Conservation (phyloP, 1,284 basidiomycete genomes). For the Vanrija sp. region DNA sequence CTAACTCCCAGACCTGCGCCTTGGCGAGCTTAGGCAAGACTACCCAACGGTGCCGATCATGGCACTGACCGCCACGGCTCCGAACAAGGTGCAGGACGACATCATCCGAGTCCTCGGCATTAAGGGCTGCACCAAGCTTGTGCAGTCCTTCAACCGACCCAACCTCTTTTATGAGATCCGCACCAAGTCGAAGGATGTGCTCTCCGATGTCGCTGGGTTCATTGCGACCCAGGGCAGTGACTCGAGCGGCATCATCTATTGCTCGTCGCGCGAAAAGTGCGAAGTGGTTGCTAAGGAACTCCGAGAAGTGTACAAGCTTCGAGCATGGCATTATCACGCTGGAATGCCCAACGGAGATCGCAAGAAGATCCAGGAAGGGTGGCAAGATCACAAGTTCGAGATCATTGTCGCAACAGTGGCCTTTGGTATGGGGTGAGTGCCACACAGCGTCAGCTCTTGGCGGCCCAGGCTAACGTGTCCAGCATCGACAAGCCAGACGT, state of each 20-base stretch:
- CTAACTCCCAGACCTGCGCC: slow-evolving; percentile 52
- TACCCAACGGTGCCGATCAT: slow-evolving; percentile 85
- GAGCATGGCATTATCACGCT: slow-evolving; percentile 83
- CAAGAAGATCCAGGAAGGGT: slow-evolving; percentile 62
- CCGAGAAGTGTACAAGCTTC: slow-evolving; percentile 57
- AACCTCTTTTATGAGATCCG: slow-evolving; percentile 83
- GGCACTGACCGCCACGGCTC: slow-evolving; percentile 94
- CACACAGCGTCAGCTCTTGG: not conserved
- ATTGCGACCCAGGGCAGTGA: slow-evolving; percentile 60
- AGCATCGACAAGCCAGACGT: slow-evolving; percentile 78
- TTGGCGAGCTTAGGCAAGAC: slow-evolving; percentile 64
- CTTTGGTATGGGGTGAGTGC: slow-evolving; percentile 82
- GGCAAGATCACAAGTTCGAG: slow-evolving; percentile 68
- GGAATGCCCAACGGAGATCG: slow-evolving; percentile 66
- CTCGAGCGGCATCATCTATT: slow-evolving; percentile 85
- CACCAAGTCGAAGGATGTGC: slow-evolving; percentile 56
- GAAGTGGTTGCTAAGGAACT: slow-evolving; percentile 72
- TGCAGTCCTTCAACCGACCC: slow-evolving; percentile 85
- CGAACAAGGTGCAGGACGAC: slow-evolving; percentile 68
- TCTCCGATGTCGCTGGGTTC: slow-evolving; percentile 67
- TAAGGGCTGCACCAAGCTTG: slow-evolving; percentile 58
- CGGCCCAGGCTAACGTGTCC: not conserved
- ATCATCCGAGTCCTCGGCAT: slow-evolving; percentile 72
- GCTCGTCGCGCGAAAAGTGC: slow-evolving; percentile 65
- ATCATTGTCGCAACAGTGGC: slow-evolving; percentile 92